Evolutionary conservation across 352 stramenopile genomes (phyloP).

Genomic region (Phytophthora chlamydospora): DNA sequence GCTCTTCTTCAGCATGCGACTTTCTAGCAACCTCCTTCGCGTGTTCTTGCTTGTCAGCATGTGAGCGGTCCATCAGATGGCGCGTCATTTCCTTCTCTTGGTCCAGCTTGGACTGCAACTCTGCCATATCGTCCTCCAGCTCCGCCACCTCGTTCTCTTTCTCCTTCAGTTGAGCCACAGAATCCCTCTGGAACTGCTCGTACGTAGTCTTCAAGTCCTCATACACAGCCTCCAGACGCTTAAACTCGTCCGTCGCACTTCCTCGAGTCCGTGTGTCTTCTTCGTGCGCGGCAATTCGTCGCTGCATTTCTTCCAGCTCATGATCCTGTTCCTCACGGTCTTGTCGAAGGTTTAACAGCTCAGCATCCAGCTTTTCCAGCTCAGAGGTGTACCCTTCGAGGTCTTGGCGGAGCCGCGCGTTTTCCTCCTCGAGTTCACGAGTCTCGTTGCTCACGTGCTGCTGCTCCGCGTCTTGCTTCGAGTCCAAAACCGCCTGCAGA

Average conservation of each 20-base stretch:
- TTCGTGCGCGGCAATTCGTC: conserved; percentile 41
- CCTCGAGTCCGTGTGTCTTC: conserved; percentile 30
- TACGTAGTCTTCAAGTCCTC: conserved; percentile 41
- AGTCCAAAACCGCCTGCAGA: conserved; percentile 49
- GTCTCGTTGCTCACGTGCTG: conserved; percentile 29
- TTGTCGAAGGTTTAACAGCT: conserved; percentile 44
- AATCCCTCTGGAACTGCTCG: conserved; percentile 49
- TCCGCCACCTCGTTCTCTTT: conserved; percentile 41
- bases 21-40: conserved; percentile 23
- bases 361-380: conserved; percentile 36
- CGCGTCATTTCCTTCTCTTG: conserved; percentile 56
- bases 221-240: conserved; percentile 29
- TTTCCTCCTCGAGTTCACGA: conserved; percentile 36
- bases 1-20: conserved; percentile 14
- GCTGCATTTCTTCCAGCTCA: conserved; percentile 45
- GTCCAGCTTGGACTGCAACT: conserved; percentile 68
- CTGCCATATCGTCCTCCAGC: conserved; percentile 57
- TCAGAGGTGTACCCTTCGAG: conserved; percentile 29
- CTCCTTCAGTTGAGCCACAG: conserved; percentile 31
- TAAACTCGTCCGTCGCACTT: conserved; percentile 20
- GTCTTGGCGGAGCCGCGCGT: conserved; percentile 31
- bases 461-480: conserved; percentile 30
- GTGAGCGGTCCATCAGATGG: conserved; percentile 51
- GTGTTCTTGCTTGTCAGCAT: conserved; percentile 36
- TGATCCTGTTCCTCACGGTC: conserved; percentile 60